Evolutionary conservation across 192 early-diverging fungal species (phyloP), one percentile per base, ranked within the genome.

Genomic region (Coemansia sp.): DNA sequence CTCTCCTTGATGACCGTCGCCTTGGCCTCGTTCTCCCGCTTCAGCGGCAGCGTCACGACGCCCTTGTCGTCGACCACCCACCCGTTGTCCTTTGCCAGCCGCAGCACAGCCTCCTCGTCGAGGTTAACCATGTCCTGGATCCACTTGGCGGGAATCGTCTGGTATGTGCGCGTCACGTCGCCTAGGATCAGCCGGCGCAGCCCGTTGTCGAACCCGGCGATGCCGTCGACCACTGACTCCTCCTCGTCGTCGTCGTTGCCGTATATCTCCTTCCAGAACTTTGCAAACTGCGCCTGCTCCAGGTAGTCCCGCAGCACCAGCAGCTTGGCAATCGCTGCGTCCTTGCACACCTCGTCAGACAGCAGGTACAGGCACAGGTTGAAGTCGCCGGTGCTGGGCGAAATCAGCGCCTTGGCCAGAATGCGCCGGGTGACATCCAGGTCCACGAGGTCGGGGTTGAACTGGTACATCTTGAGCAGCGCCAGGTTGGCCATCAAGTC

Each of bases 391-490:
- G 84, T 87, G 30, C 87, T 87, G 36, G 91, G 72, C 32, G 89
- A 88, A 10, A 86, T 90, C 33, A 94, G 72, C 24, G 91, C 83
- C 59, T 94, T 92, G 49, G 79, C 78, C 50, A 94, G 79, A 49
- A 94, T 87, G 51, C 82, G 83, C 62, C 70, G 77, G 45, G 93
- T 78, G 19, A 86, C 79, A 46, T 79, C 72, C 15, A 83, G 77
- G 63, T 89, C 91, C 45, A 82, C 60, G 61, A 84, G 78, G 25
- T 85, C 66, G 7, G 87, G 85, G 67, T 94, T 94, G 79, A 96
- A 96, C 66, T 96, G 94, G 78, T 94, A 90, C 76, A 96, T 80
- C 64, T 96, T 96, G 40, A 96, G 81, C 26, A 93, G 79, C 40
- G 92, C 92, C 32, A 96, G 80, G 75, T 92, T 92, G 5, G 94